Evolutionary conservation across 1,284 basidiomycete species (phyloP).

Genomic region (Cronartium ribicola): DNA sequence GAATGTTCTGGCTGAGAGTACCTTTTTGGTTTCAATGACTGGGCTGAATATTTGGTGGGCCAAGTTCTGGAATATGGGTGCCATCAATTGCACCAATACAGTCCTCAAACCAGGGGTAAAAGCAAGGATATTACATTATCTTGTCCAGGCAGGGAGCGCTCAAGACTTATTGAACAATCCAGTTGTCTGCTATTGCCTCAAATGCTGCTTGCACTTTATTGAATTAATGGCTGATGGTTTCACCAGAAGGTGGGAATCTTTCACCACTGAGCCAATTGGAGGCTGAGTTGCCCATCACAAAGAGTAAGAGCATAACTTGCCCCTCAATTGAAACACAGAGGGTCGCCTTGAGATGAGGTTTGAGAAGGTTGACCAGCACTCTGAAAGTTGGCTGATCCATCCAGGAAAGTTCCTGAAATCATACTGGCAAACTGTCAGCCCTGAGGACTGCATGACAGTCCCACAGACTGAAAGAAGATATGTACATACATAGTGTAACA

Average conservation of each 20-base stretch:
- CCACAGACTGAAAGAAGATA: too few species aligned
- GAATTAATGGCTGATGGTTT: background rate
- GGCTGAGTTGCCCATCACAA: background rate
- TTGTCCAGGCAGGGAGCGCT: background rate
- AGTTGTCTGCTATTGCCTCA: background rate
- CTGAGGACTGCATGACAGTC: too few species aligned
- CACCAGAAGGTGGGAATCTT: background rate
- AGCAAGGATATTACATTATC: background rate
- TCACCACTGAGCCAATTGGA: background rate
- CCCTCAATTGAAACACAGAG: background rate
- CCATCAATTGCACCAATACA: constrained; percentile 51
- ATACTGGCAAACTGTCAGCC: too few species aligned
- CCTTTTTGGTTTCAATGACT: constrained; percentile 49
- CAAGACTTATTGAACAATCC: background rate
- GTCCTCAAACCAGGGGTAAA: constrained; percentile 48
- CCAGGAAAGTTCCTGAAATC: too few species aligned
- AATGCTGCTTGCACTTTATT: background rate
- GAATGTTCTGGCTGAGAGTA: constrained; percentile 48
- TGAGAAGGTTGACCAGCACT: too few species aligned
- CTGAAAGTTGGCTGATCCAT: too few species aligned
- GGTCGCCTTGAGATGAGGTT: too few species aligned
- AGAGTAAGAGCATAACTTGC: background rate
- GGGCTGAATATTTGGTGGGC: constrained; percentile 42
- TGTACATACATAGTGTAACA: too few species aligned
- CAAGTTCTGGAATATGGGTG: constrained; percentile 47